Evolutionary conservation across 1,284 basidiomycete species (phyloP), one percentile per base, ranked within the genome.

Genomic region (Neolentinus lepideus): DNA sequence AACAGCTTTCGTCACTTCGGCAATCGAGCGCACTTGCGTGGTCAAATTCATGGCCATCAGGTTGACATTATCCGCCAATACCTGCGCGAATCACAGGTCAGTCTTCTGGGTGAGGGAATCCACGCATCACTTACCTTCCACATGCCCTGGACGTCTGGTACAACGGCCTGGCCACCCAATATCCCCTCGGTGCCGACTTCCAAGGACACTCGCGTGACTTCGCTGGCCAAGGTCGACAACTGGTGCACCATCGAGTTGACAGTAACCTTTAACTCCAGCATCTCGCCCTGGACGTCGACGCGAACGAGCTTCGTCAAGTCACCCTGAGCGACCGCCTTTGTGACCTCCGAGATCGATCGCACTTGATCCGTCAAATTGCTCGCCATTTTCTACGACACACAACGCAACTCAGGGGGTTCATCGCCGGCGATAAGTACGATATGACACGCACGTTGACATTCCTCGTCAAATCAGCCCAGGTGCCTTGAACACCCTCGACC

Each of bases 181-280:
- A 93, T 96, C 66, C 95, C 95, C 69, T 98, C 92, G 29, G 91
- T 96, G 54, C 94, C 94, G 62, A 98, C 94, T 70, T 97, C 94
- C 57, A 95, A 76, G 48, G 89, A 94, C 8, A 92, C 90, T 59
- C 90, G 83, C 1, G 88, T 92, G 57, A 98, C 91, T 67, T 94
- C 91, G 56, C 84, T 85, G 2, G 91, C 89, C 48, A 95, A 79
- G 2, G 86, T 88, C n/a, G 84, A 88, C 38, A 95, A 70, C 64
- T 92, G 89, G 21, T 79, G 81, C 60, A 95, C 93, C 93, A 96
- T 96, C 56, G 84, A 87, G 71, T 96, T 96, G 64, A 95, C 92
- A 0, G 90, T 93, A 70, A 84, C 79, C 75, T 92, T 98, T 69
- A 98, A 75, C 62, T 98, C 94, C 8, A 97, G 77, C 80, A 99